Evolutionary conservation across 2,329 filamentous ascomycete species (phyloP), one percentile per base, ranked within the genome.

Genomic region (Zelopaecilomyces penicillatus): DNA sequence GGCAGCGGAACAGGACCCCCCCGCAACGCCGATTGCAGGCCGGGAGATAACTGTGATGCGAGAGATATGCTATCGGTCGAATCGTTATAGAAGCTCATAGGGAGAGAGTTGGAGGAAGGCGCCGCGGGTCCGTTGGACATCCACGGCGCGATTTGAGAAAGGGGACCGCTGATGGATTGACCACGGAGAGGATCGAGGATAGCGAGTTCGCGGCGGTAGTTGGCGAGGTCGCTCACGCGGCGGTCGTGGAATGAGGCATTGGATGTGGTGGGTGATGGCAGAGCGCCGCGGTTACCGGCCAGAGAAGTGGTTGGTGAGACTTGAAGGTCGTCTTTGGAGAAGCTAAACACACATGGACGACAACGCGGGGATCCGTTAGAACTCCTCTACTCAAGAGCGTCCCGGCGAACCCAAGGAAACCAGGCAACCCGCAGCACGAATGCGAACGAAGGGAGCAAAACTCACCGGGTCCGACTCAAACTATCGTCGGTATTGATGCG

Each of bases 131-230:
- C 67, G 44, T 63, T 57, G 46, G 71, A 65, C 70, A 76, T 76
- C 78, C 78, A 82, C 30, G 81, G 76, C 54, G 75, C 68, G 53
- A 76, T 66, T 58, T 76, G 79, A 47, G 72, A 66, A 52, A 73
- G 73, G 46, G 68, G 73, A 72, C 46, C 74, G 74, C 45, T 76
- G 74, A 50, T 80, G 76, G 50, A 78, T 80, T 54, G 80, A 46
- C 77, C 68, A 51, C 78, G 75, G 47, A 75, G 71, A 31, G 76
- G 75, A 51, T 87, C 82, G 56, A 87, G 70, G 47, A 83, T 76
- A 54, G 80, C 75, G 45, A 87, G 75, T 56, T 87, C 82, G 66
- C 82, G 83, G 57, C 83, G 80, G 61, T 87, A 83, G 61, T 84
- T 82, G 59, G 71, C 71, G 55, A 86, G 74, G 58, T 83, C 80